Conservation (phyloP, 2,329 filamentous ascomycete species). For the Truncatella angustata region DNA sequence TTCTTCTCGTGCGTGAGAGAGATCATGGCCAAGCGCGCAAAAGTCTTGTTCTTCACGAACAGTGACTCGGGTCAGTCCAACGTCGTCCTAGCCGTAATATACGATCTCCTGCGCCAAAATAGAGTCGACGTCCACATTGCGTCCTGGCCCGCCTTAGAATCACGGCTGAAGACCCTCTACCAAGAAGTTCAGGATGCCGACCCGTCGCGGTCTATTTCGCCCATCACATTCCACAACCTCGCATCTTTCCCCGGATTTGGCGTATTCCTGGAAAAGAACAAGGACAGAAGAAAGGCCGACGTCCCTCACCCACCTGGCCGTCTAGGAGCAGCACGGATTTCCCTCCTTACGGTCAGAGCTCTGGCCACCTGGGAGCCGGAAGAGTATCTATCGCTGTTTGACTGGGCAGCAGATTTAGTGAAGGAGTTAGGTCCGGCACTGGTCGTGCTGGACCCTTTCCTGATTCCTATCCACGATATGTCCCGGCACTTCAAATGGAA, state of each 20-base stretch:
- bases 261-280: neutral
- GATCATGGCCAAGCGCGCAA: too few species aligned
- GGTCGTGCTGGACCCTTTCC: neutral
- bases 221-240: neutral
- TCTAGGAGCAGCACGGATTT: neutral
- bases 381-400: neutral
- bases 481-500: neutral
- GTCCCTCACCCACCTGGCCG: neutral
- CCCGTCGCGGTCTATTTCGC: neutral
- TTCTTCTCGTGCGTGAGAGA: too few species aligned
- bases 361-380: neutral
- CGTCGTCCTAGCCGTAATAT: conserved; percentile 14
- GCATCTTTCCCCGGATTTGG: neutral
- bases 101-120: conserved; percentile 14
- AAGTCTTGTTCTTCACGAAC: conserved; percentile 31
- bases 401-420: neutral
- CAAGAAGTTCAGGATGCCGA: neutral
- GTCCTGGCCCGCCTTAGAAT: conserved; percentile 7
- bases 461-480: neutral
- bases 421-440: neutral
- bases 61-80: conserved; percentile 13
- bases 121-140: conserved; percentile 16
- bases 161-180: neutral
- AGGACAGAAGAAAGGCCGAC: neutral
- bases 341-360: neutral